Evolutionary conservation across 495 filamentous ascomycete genomes (phyloP).

Genomic region (Bathelium albidoporum): DNA sequence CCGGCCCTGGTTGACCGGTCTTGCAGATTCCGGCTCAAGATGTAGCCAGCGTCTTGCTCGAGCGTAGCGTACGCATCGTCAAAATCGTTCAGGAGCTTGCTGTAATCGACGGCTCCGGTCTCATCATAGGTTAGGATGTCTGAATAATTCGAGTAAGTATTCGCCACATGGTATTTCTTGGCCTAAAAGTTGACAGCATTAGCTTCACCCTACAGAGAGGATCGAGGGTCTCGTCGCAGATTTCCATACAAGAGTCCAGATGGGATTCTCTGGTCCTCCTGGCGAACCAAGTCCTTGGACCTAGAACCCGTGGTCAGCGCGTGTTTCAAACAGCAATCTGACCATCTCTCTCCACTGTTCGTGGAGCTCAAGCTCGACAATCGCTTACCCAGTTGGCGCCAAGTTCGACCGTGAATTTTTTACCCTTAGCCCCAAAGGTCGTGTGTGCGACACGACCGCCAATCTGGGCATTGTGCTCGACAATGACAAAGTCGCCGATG

Average conservation of each 20-base stretch:
- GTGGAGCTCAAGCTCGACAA: neutral
- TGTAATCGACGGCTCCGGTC: constrained; percentile 43
- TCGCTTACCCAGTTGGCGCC: constrained; percentile 24
- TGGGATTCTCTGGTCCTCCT: constrained; percentile 54
- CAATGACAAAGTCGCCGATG: constrained; percentile 56
- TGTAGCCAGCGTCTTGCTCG: constrained; percentile 47
- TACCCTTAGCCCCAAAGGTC: constrained; percentile 47
- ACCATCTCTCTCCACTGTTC: neutral
- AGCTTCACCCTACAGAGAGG: neutral
- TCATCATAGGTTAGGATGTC: constrained; percentile 53
- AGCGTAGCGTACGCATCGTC: constrained; percentile 40
- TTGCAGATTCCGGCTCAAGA: constrained; percentile 50
- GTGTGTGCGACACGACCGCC: constrained; percentile 51
- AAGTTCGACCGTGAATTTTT: constrained; percentile 40
- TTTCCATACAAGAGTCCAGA: constrained; percentile 49
- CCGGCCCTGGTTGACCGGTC: constrained; percentile 53
- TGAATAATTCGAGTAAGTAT: constrained; percentile 52
- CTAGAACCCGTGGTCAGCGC: constrained; percentile 7
- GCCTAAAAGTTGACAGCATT: constrained; percentile 22
- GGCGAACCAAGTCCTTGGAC: constrained; percentile 54
- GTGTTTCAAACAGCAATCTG: neutral
- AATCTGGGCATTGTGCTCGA: constrained; percentile 56
- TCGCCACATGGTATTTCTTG: constrained; percentile 53
- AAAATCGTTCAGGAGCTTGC: constrained; percentile 41
- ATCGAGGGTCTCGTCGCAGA: neutral